Percentiles rank a stretch among this genome's conserved stretches.
phyloP scores from a whole-genome alignment of 1,139 yeast species.

The Lodderomyces theae region DNA sequence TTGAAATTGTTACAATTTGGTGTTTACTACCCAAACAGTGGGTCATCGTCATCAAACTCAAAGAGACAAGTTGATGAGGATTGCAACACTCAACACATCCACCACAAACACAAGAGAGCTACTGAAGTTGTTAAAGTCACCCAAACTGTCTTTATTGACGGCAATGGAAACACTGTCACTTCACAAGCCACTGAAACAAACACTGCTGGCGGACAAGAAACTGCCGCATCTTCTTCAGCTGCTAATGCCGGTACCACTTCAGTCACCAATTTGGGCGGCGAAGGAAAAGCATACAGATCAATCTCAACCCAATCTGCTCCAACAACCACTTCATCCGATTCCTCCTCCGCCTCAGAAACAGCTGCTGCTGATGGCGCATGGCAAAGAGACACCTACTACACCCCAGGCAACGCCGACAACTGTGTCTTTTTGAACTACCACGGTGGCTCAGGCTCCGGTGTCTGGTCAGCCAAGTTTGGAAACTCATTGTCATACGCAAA shows the following conservation, averaged over 20 bases:
- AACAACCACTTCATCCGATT: constrained; percentile 27
- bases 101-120: constrained; percentile 66
- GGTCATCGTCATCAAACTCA: no score
- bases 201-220: constrained; percentile 18
- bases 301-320: constrained; percentile 23
- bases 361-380: constrained; percentile 53
- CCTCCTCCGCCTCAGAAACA: constrained; percentile 30
- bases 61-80: constrained; percentile 30
- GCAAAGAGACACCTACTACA: constrained; percentile 73
- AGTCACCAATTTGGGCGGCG: constrained; percentile 14
- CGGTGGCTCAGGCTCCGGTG: constrained; percentile 86
- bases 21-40: constrained; percentile 57
- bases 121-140: constrained; percentile 69
- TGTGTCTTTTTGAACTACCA: constrained; percentile 79
- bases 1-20: constrained; percentile 61
- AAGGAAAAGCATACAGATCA: constrained; percentile 17
- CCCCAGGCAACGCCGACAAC: constrained; percentile 58
- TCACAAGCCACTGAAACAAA: constrained; percentile 22
- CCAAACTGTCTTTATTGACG: constrained; percentile 66
- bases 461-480: constrained; percentile 81
- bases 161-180: constrained; percentile 50
- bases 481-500: constrained; percentile 85
- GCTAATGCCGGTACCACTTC: constrained; percentile 36
- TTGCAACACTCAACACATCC: constrained; percentile 43
- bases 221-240: constrained; percentile 12